These are phyloP conservation scores for Peronospora tabacina DNA, from an alignment of 352 stramenopile species.

Conservation along the genomic window DNA sequence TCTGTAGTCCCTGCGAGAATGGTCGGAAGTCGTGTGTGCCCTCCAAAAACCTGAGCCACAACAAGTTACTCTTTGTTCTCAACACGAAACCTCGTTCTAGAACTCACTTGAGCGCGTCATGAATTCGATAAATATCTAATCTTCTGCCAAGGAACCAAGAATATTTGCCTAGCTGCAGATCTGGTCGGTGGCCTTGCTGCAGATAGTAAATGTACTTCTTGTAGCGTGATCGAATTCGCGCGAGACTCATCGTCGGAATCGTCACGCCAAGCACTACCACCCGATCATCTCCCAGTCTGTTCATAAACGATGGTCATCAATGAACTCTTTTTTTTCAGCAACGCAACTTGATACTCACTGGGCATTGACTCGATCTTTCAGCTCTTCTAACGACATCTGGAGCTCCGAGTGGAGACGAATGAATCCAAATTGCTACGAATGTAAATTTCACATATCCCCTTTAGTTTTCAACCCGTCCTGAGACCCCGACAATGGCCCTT, in stretches of 20 bases:
- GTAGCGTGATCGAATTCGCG: slow-evolving; percentile 68
- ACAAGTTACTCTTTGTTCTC: slow-evolving; percentile 2
- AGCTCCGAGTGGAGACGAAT: slow-evolving; percentile 49
- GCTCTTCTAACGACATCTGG: slow-evolving; percentile 29
- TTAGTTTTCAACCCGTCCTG: slow-evolving; percentile 10
- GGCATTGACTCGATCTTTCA: slow-evolving; percentile 50
- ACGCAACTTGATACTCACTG: slow-evolving; percentile 21
- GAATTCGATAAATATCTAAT: slow-evolving; percentile 52
- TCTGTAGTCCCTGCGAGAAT: slow-evolving; percentile 74
- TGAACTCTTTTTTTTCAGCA: neutral
- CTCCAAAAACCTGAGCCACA: slow-evolving; percentile 42
- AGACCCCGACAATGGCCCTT: neutral
- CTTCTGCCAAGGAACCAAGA: slow-evolving; percentile 78
- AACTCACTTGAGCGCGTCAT: slow-evolving; percentile 51
- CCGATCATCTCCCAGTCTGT: slow-evolving; percentile 29
- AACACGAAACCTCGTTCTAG: neutral
- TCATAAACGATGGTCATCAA: slow-evolving; percentile 4
- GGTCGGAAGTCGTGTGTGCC: slow-evolving; percentile 70
- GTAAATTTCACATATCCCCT: slow-evolving; percentile 13
- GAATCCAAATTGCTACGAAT: slow-evolving; percentile 70
- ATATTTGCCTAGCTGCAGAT: slow-evolving; percentile 61
- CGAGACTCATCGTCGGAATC: slow-evolving; percentile 24
- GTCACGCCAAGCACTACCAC: slow-evolving; percentile 49
- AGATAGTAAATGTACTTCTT: slow-evolving; percentile 90
- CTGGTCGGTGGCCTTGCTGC: slow-evolving; percentile 66